Evolutionary conservation across 1,284 basidiomycete species (phyloP).

Genomic region (Cystobasidium slooffiae): DNA sequence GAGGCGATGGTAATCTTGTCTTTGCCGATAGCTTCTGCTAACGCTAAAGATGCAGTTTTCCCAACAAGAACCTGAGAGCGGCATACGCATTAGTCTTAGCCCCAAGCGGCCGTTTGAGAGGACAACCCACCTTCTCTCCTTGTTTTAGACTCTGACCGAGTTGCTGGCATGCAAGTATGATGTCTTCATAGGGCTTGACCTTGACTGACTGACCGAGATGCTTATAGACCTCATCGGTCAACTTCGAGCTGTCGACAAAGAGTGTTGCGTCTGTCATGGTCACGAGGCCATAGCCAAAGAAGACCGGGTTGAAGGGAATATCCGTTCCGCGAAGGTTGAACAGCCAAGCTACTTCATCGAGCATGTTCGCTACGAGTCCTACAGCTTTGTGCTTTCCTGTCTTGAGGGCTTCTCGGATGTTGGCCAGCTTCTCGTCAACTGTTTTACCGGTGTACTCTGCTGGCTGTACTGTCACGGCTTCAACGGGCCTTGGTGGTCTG

Average conservation of each 20-base stretch:
- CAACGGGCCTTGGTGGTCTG: constrained; percentile 72
- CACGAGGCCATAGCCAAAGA: constrained; percentile 88
- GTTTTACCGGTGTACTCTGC: constrained; percentile 73
- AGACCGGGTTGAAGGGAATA: constrained; percentile 85
- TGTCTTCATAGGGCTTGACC: constrained; percentile 71
- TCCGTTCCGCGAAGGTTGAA: constrained; percentile 93
- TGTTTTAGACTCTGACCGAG: constrained; percentile 59
- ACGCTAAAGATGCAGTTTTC: constrained; percentile 74
- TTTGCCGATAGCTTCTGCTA: constrained; percentile 74
- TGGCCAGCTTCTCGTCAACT: constrained; percentile 69
- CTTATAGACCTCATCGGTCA: constrained; percentile 65
- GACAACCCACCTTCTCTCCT: constrained; percentile 44
- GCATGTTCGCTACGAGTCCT: constrained; percentile 70
- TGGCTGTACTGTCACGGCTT: constrained; percentile 72
- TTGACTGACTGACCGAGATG: constrained; percentile 68
- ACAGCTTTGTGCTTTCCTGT: constrained; percentile 41
- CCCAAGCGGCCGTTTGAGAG: neutral
- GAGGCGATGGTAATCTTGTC: constrained; percentile 67
- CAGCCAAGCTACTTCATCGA: constrained; percentile 88
- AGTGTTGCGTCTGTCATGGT: constrained; percentile 69
- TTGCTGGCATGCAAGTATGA: constrained; percentile 67
- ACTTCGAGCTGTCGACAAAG: constrained; percentile 72
- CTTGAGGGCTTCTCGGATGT: constrained; percentile 67
- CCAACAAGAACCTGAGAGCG: constrained; percentile 65
- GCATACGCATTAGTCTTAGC: too few relatives aligned